These are phyloP conservation scores for Oryza coarctata DNA, from an alignment of 176 grass and related monocot species.

Conservation along the genomic window DNA sequence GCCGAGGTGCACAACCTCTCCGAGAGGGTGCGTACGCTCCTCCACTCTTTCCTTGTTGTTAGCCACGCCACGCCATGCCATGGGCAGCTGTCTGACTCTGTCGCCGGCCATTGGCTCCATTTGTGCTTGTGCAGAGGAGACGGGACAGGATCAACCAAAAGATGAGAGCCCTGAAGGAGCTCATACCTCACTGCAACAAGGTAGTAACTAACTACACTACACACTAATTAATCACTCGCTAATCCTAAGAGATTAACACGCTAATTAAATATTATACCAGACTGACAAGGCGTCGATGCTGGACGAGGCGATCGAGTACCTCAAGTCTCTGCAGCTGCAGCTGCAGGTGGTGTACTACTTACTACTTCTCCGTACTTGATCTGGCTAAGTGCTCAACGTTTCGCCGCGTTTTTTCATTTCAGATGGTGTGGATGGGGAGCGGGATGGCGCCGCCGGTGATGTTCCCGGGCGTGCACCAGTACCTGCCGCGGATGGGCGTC, in stretches of 20 bases:
- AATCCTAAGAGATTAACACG: background rate
- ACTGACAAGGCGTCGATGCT: constrained; percentile 97
- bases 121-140: constrained; percentile 60
- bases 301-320: constrained; percentile 94
- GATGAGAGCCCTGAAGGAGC: constrained; percentile 91
- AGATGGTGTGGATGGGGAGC: constrained; percentile 99
- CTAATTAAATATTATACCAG: constrained; percentile 20
- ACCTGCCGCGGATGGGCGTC: constrained; percentile 61
- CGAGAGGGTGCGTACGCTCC: constrained; percentile 57
- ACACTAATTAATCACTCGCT: background rate
- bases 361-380: no score
- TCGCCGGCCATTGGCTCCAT: background rate
- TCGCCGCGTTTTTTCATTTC: background rate
- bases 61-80: no score
- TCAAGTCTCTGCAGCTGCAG: constrained; percentile 92
- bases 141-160: constrained; percentile 97
- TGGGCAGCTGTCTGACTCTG: background rate
- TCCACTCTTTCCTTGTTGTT: background rate
- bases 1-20: constrained; percentile 98
- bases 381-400: no score
- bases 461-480: constrained; percentile 85
- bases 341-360: no score
- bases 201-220: constrained; percentile 14
- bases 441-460: constrained; percentile 76
- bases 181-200: constrained; percentile 99